phyloP scores from a whole-genome alignment of 306 rosid genomes.

The Geum urbanum region DNA sequence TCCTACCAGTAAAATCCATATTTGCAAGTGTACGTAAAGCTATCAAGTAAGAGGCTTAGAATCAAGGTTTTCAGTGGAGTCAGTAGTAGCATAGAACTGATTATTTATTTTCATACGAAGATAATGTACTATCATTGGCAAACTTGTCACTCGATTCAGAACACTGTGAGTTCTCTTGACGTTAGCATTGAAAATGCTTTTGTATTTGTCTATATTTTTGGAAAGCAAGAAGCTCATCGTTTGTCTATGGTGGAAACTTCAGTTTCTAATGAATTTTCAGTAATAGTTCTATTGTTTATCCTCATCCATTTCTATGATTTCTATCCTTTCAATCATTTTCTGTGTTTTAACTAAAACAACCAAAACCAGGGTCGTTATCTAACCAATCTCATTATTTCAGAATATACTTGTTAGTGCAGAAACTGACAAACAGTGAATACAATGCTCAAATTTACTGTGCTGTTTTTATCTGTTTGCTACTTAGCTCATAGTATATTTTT shows the following conservation, averaged over 20 bases:
- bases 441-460: not conserved
- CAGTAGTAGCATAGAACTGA: not conserved
- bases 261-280: not conserved
- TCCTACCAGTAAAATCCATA: conserved; percentile 7
- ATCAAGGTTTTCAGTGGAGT: not conserved
- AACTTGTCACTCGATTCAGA: not conserved
- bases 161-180: not conserved
- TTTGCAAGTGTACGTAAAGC: not conserved
- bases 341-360: not conserved
- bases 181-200: not conserved
- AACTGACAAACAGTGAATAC: conserved; percentile 12
- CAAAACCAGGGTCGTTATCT: not conserved
- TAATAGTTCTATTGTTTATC: not conserved
- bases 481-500: conserved; percentile 1
- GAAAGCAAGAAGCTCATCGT: too few species aligned
- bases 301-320: too few species aligned
- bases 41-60: conserved; percentile 10
- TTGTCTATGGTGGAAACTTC: not conserved
- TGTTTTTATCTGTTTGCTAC: not conserved
- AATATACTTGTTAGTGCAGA: not conserved
- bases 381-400: conserved; percentile 4
- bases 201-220: not conserved
- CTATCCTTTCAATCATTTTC: not conserved
- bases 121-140: not conserved
- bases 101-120: not conserved